A percentile compares a stretch with the other conserved stretches of the same genome.
These are phyloP conservation scores for Penicillium sp. DNA, from an alignment of 2,329 filamentous ascomycete genomes.

Conservation along the genomic window DNA sequence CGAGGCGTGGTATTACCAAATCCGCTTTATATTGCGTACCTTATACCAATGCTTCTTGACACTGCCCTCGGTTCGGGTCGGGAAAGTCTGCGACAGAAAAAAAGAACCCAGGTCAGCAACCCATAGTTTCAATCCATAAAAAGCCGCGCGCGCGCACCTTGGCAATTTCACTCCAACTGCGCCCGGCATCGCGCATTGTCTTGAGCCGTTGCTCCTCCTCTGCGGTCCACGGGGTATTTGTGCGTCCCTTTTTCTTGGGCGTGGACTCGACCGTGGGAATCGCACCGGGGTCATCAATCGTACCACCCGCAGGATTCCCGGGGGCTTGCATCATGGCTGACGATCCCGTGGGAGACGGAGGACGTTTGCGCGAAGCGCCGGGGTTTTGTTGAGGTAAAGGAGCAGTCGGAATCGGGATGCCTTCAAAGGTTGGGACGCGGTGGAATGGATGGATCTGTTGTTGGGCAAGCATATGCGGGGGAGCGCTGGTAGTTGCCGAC, in stretches of 20 bases:
- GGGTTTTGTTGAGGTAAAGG: slow-evolving; percentile 31
- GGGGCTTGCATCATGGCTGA: slow-evolving; percentile 36
- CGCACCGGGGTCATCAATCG: slow-evolving; percentile 28
- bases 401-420: slow-evolving; percentile 39
- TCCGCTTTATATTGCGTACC: slow-evolving; percentile 47
- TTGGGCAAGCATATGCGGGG: slow-evolving; percentile 37
- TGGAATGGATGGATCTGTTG: slow-evolving; percentile 38
- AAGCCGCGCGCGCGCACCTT: slow-evolving; percentile 61
- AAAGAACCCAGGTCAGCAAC: slow-evolving; percentile 1
- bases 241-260: slow-evolving; percentile 79
- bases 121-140: background rate
- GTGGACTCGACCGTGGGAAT: slow-evolving; percentile 28
- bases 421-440: slow-evolving; percentile 35
- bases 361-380: slow-evolving; percentile 41
- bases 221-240: slow-evolving; percentile 98
- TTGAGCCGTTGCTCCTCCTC: slow-evolving; percentile 90
- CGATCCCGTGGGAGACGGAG: slow-evolving; percentile 38
- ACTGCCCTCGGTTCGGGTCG: slow-evolving; percentile 88
- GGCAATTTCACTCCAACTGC: slow-evolving; percentile 96
- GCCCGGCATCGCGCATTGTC: slow-evolving; percentile 87
- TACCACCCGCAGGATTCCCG: slow-evolving; percentile 25
- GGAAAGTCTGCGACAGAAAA: slow-evolving; percentile 66
- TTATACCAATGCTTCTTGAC: slow-evolving; percentile 99
- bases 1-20: background rate
- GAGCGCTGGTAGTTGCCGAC: slow-evolving; percentile 32